Base-by-base conservation (phyloP, 805 yeast species). In the Candida sithepensis region DNA sequence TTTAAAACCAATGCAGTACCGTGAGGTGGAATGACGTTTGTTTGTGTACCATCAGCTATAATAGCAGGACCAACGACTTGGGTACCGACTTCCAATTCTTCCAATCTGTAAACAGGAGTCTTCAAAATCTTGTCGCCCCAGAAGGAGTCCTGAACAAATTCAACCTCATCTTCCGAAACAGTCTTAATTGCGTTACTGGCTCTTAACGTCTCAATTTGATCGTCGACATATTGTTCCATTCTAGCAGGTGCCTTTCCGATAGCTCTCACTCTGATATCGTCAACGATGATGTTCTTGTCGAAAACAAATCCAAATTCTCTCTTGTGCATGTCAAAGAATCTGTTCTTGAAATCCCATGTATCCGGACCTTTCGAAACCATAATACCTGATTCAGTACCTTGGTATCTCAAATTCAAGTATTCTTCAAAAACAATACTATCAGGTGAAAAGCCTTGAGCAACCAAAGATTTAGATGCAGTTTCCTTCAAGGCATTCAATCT, bases 381-480 rank as follows among this genome's bases (percentile, higher is more conserved):
- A 52, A 91, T 68, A 37, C 85, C 83, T 2, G 96, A 85, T 59
- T 91, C 97, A n/a, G 96, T 85, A 8, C 97, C 97, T 52, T 80
- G 80, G 61, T 87, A 91, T 59, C 95, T 75, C 73, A 90, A 69
- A 61, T 90, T 90, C 52, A 90, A 68, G 55, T 77, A 87, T 39
- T 77, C 77, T 58, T 89, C 95, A 46, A 75, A 71, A 22, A 58
- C 62, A 21, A 88, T 74, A 21, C 72, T 67, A 3, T 66, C 63
- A 4, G 64, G 64, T 0, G 55, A 37, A 53, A 82, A 78, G 0
- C 88, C 87, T 64, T 89, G 96, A 1, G 52, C 53, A 2, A 43
- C 46, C 34, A 78, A 71, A 39, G 74, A 68, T 4, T 48, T 54
- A 0, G 65, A 54, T 0, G 88, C 82, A 18, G 68, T 68, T 1